Percentiles rank a stretch among this genome's conserved stretches.
Conservation (phyloP, 2,329 filamentous ascomycete species). For the Neoscytalidium dimidiatum region DNA sequence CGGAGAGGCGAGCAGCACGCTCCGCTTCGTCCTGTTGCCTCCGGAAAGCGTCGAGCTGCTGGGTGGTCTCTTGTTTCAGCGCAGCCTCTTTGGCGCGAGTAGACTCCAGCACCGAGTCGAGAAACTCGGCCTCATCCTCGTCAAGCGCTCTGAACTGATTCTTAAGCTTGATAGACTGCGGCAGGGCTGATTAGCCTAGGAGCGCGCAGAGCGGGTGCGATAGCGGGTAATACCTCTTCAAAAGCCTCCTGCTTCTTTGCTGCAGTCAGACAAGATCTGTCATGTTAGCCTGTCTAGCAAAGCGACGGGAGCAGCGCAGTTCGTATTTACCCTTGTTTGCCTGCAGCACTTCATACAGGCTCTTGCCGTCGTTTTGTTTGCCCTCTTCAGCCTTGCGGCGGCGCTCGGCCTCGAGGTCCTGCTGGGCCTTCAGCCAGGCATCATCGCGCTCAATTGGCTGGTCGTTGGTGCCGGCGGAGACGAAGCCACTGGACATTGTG, state of each 20-base stretch:
- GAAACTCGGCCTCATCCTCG: constrained; percentile 76
- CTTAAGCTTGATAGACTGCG: constrained; percentile 59
- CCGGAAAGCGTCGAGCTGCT: constrained; percentile 61
- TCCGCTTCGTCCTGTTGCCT: constrained; percentile 62
- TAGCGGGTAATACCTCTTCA: constrained; percentile 58
- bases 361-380: constrained; percentile 57
- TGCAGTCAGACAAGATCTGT: constrained; percentile 38
- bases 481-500: constrained; percentile 22
- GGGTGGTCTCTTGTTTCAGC: constrained; percentile 59
- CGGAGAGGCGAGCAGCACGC: constrained; percentile 45
- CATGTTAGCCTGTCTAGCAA: constrained; percentile 30
- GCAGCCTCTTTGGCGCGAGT: constrained; percentile 58
- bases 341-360: constrained; percentile 73
- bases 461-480: constrained; percentile 25
- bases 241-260: constrained; percentile 81
- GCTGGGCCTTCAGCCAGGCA: constrained; percentile 67
- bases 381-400: constrained; percentile 56
- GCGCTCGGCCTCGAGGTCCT: constrained; percentile 64
- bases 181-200: neutral
- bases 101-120: constrained; percentile 61
- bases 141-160: constrained; percentile 79
- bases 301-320: neutral
- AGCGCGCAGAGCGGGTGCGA: neutral
- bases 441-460: constrained; percentile 47
- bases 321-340: constrained; percentile 70